These are phyloP conservation scores for Drosera spatulata DNA, from an alignment of 179 eudicot species.

Conservation along the genomic window DNA sequence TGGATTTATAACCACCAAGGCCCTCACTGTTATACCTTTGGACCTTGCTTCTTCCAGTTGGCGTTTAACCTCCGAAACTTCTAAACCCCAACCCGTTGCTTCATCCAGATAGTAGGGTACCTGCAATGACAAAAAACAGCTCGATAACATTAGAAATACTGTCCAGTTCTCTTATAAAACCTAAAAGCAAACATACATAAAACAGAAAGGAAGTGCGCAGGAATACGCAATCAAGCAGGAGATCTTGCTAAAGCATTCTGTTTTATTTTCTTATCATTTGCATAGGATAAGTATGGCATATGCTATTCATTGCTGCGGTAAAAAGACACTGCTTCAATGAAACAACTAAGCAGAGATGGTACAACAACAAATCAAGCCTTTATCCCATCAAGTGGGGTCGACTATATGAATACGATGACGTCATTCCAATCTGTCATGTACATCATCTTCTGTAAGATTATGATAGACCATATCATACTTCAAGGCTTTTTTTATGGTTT, in stretches of 20 bases:
- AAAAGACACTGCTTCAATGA: no score
- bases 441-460: no score
- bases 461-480: no score
- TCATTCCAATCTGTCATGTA: no score
- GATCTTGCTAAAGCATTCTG: neutral
- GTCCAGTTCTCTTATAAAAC: neutral
- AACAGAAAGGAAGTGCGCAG: neutral
- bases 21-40: slow-evolving; percentile 64
- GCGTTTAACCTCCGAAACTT: slow-evolving; percentile 65
- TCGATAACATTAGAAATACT: neutral
- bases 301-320: no score
- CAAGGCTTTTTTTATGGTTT: no score
- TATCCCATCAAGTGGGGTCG: no score
- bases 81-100: slow-evolving; percentile 93
- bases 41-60: slow-evolving; percentile 78
- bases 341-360: no score
- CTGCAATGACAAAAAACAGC: slow-evolving; percentile 17
- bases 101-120: slow-evolving; percentile 96
- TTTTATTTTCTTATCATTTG: neutral
- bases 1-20: slow-evolving; percentile 95
- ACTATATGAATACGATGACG: no score
- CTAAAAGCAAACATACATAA: neutral
- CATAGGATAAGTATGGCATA: neutral
- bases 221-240: no score
- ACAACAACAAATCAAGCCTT: no score